phyloP scores from a whole-genome alignment of 1,284 basidiomycete species.

The Xerocomus minutiporus region DNA sequence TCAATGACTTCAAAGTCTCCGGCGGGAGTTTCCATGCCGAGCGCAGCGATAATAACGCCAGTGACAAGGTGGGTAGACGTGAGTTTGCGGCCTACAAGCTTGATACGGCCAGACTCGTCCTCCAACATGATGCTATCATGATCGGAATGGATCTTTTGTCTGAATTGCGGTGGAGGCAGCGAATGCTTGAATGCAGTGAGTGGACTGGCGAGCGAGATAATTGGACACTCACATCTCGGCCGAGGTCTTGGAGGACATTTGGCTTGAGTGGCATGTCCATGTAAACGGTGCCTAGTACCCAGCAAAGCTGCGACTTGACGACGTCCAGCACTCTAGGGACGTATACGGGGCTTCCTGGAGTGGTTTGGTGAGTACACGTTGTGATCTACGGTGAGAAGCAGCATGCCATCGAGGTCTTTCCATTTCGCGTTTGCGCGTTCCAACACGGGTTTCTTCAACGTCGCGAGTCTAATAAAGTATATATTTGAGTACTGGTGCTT shows the following conservation, averaged over 20 bases:
- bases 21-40: conserved; percentile 83
- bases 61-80: conserved; percentile 68
- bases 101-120: conserved; percentile 91
- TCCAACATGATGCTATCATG: conserved; percentile 87
- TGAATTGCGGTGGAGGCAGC: conserved; percentile 77
- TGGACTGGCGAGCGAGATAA: conserved; percentile 1
- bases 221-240: conserved; percentile 70
- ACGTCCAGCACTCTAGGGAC: conserved; percentile 89
- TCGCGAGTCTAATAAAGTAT: conserved; percentile 76
- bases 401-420: conserved; percentile 44
- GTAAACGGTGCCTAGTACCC: conserved; percentile 92
- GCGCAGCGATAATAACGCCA: conserved; percentile 83
- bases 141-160: conserved; percentile 69
- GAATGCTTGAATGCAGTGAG: conserved; percentile 59
- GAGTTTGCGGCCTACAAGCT: conserved; percentile 73
- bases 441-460: conserved; percentile 62
- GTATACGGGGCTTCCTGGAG: conserved; percentile 63
- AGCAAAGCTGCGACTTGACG: conserved; percentile 79
- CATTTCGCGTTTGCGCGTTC: conserved; percentile 63
- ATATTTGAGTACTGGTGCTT: conserved; percentile 92
- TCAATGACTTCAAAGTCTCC: conserved; percentile 97
- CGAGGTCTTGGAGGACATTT: conserved; percentile 93
- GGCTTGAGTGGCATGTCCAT: conserved; percentile 98
- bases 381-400: conserved; percentile 1
- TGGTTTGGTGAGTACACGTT: conserved; percentile 9